Evolutionary conservation across 306 rosid genomes (phyloP).

Genomic region (Luffa acutangula): DNA sequence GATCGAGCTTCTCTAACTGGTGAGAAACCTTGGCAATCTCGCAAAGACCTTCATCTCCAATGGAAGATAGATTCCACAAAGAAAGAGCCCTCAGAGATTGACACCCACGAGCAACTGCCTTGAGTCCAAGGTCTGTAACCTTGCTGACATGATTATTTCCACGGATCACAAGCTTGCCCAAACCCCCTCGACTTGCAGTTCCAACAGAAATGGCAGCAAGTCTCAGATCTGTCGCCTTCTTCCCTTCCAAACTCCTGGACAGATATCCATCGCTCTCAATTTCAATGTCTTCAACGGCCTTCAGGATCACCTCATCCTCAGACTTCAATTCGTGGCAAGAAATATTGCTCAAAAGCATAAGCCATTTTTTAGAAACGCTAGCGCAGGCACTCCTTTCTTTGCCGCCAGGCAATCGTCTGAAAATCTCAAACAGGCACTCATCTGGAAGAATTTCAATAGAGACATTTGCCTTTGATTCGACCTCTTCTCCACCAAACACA

Average conservation of each 20-base stretch:
- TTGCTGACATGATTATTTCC: slow-evolving; percentile 40
- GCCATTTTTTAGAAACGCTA: slow-evolving; percentile 87
- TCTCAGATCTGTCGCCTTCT: slow-evolving; percentile 80
- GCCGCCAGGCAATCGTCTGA: slow-evolving; percentile 72
- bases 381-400: slow-evolving; percentile 69
- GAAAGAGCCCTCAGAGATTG: slow-evolving; percentile 66
- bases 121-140: slow-evolving; percentile 61
- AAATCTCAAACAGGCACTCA: slow-evolving; percentile 89
- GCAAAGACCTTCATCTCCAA: slow-evolving; percentile 66
- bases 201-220: slow-evolving; percentile 90
- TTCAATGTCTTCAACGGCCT: slow-evolving; percentile 35
- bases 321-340: slow-evolving; percentile 33
- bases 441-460: slow-evolving; percentile 75
- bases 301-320: slow-evolving; percentile 13
- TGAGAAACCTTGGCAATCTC: slow-evolving; percentile 69
- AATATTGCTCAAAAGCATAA: slow-evolving; percentile 65
- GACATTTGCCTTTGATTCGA: slow-evolving; percentile 46
- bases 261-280: slow-evolving; percentile 60
- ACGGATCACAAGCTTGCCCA: slow-evolving; percentile 66
- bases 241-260: slow-evolving; percentile 79
- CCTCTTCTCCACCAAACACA: slow-evolving; percentile 33
- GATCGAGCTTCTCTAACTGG: slow-evolving; percentile 65
- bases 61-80: slow-evolving; percentile 47
- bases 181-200: slow-evolving; percentile 77
- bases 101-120: slow-evolving; percentile 69